These are phyloP conservation scores for Umbelopsis sp. DNA, from an alignment of 192 early-diverging fungal genomes.

Conservation along the genomic window DNA sequence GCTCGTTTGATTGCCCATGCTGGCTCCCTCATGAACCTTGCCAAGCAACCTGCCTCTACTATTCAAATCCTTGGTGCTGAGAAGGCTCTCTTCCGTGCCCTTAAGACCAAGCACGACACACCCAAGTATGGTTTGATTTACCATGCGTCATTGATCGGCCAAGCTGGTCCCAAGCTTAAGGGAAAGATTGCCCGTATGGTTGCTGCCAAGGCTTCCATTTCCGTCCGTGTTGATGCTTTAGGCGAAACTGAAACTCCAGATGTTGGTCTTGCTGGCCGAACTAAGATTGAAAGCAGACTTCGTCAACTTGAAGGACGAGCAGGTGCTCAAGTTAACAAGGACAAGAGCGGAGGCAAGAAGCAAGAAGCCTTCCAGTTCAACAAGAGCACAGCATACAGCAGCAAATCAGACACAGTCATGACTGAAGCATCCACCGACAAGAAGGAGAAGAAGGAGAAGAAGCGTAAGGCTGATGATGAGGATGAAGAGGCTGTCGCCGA, in stretches of 20 bases:
- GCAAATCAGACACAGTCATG: slow-evolving; percentile 33
- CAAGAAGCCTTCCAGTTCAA: slow-evolving; percentile 68
- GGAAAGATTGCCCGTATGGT: slow-evolving; percentile 97
- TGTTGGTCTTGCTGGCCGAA: slow-evolving; percentile 83
- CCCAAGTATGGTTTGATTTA: slow-evolving; percentile 99
- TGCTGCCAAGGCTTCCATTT: slow-evolving; percentile 89
- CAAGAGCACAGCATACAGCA: slow-evolving; percentile 50
- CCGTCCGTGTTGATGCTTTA: slow-evolving; percentile 91
- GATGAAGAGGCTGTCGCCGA: slow-evolving; percentile 43
- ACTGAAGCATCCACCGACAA: slow-evolving; percentile 40
- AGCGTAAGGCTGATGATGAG: slow-evolving; percentile 43
- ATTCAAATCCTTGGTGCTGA: slow-evolving; percentile 99
- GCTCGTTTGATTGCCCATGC: slow-evolving; percentile 98
- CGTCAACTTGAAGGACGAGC: slow-evolving; percentile 87
- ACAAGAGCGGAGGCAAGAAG: slow-evolving; percentile 62
- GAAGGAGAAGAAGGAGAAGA: slow-evolving; percentile 54
- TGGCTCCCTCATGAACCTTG: slow-evolving; percentile 93
- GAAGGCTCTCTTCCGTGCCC: slow-evolving; percentile 99
- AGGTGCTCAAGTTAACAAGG: slow-evolving; percentile 69
- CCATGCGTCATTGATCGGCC: slow-evolving; percentile 96
- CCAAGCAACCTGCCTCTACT: slow-evolving; percentile 97
- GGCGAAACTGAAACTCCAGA: slow-evolving; percentile 78
- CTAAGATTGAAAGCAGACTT: slow-evolving; percentile 87
- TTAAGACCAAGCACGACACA: slow-evolving; percentile 98
- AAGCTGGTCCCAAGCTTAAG: slow-evolving; percentile 94